Percentiles rank a stretch among this genome's conserved stretches.
phyloP scores from a whole-genome alignment of 1,284 basidiomycete species.

The Sanguinoderma infundibulare region DNA sequence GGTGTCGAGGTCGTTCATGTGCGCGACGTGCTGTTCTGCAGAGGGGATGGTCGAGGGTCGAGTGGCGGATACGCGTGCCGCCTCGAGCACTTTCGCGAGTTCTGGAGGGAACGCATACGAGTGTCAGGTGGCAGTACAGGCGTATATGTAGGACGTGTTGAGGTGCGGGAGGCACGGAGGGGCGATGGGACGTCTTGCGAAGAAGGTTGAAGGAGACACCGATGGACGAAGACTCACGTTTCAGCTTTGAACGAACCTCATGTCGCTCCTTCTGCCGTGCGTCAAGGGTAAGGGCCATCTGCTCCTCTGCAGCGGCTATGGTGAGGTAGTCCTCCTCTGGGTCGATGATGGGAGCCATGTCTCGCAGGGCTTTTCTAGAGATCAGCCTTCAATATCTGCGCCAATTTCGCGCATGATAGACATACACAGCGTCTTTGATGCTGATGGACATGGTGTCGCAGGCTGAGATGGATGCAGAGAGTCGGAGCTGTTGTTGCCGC shows the following conservation, averaged over 20 bases:
- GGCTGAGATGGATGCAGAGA: neutral
- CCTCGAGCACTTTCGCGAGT: conserved; percentile 66
- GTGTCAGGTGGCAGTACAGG: neutral
- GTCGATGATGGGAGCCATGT: conserved; percentile 71
- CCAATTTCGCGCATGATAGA: too few relatives aligned
- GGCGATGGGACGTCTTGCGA: too few relatives aligned
- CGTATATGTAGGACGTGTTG: neutral
- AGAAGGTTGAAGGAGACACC: neutral
- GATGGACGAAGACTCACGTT: conserved; percentile 44
- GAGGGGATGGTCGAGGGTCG: conserved; percentile 71
- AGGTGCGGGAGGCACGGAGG: neutral
- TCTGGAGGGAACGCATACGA: conserved; percentile 41
- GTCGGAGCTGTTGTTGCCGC: neutral
- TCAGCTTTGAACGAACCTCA: conserved; percentile 62
- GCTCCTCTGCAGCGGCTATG: conserved; percentile 72
- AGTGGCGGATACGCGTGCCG: conserved; percentile 70
- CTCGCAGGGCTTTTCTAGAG: conserved; percentile 65
- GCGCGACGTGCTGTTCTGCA: conserved; percentile 61
- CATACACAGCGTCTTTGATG: conserved; percentile 33
- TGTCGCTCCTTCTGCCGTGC: conserved; percentile 67
- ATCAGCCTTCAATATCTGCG: too few relatives aligned
- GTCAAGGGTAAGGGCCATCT: conserved; percentile 57
- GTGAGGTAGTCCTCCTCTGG: conserved; percentile 77
- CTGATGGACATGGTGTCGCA: conserved; percentile 25
- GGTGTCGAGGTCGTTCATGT: conserved; percentile 67